These are phyloP conservation scores for Paramecium caudatum DNA, from an alignment of 73 alveolate genomes.

Conservation along the genomic window DNA sequence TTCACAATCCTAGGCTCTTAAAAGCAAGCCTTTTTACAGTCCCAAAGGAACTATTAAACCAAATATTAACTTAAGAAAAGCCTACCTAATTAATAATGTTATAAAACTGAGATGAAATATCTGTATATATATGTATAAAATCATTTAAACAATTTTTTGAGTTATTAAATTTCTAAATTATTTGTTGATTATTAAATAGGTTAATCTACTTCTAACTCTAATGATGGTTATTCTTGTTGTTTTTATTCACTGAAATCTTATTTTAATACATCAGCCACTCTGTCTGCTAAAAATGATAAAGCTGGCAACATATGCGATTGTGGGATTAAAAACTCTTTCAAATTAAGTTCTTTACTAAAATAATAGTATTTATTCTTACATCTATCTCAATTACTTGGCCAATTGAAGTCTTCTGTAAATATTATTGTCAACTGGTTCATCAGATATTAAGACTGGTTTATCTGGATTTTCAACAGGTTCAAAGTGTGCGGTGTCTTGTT, in stretches of 20 bases:
- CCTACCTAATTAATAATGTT: too few species aligned
- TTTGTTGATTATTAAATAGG: background rate
- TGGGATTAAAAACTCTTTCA: conserved; percentile 5
- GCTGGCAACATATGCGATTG: conserved; percentile 49
- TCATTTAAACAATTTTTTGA: too few species aligned
- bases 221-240: too few species aligned
- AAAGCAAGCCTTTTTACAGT: background rate
- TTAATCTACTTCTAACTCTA: too few species aligned
- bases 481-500: background rate
- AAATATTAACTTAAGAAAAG: background rate
- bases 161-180: too few species aligned
- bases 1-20: background rate
- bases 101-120: too few species aligned
- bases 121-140: too few species aligned
- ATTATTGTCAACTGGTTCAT: background rate
- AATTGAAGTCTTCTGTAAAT: background rate
- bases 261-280: conserved; percentile 41
- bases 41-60: background rate
- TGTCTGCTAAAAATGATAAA: background rate
- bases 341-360: conserved; percentile 16
- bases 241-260: conserved; percentile 14
- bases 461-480: background rate
- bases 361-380: background rate
- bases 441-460: background rate
- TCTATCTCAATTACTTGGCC: conserved; percentile 6